Evolutionary conservation across 2,329 filamentous ascomycete species (phyloP).

Genomic region (Arthrobotrys sphaeroides): DNA sequence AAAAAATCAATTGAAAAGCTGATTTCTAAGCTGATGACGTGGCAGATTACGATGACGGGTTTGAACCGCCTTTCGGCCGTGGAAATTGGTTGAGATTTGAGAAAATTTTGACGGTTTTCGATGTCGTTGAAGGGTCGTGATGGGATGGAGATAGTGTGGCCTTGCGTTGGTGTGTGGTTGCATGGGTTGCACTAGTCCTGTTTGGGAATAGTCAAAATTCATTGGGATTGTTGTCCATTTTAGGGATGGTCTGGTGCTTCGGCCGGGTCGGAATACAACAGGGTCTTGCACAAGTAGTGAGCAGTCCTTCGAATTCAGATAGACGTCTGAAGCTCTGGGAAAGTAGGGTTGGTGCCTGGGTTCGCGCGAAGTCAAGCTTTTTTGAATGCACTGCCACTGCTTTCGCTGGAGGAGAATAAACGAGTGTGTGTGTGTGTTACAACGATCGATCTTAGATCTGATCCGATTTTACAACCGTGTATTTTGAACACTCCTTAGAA

Average conservation of each 20-base stretch:
- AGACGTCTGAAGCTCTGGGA: too few relatives aligned
- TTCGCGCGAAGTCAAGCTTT: background rate
- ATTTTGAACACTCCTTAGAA: too few relatives aligned
- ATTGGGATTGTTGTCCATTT: slow-evolving; percentile 8
- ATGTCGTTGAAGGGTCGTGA: background rate
- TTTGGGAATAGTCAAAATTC: slow-evolving; percentile 16
- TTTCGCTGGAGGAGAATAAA: background rate
- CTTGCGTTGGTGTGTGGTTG: slow-evolving; percentile 31
- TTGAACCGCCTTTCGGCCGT: slow-evolving; percentile 33
- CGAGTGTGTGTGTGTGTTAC: too few relatives aligned
- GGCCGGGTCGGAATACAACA: background rate
- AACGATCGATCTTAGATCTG: too few relatives aligned
- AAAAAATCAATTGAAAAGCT: slow-evolving; percentile 20
- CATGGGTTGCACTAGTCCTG: slow-evolving; percentile 6
- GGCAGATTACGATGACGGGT: background rate
- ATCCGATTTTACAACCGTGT: too few relatives aligned
- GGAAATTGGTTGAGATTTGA: slow-evolving; percentile 19
- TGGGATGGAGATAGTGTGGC: slow-evolving; percentile 22
- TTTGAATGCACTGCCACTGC: background rate
- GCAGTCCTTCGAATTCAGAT: too few relatives aligned
- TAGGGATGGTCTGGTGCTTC: background rate
- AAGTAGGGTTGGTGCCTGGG: background rate
- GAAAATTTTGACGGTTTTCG: too few relatives aligned
- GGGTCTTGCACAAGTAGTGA: too few relatives aligned
- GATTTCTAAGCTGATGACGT: slow-evolving; percentile 37